phyloP scores from a whole-genome alignment of 208 protist genomes.

The Leishmania mexicana region DNA sequence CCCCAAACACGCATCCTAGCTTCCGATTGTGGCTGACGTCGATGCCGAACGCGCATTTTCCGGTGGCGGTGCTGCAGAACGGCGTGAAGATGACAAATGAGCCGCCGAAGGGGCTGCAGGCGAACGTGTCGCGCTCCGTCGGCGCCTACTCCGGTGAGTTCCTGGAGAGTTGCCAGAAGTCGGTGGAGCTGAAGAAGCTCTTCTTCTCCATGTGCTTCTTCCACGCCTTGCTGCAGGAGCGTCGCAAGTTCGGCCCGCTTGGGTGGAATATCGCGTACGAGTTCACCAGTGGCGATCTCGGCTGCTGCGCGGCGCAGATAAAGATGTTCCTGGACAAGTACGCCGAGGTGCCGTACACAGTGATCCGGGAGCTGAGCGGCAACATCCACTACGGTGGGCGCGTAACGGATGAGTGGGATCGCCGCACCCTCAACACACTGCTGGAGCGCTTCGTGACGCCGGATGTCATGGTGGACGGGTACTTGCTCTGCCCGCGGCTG shows the following conservation, averaged over 20 bases:
- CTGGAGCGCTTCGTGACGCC: conserved; percentile 92
- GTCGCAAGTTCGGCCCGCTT: conserved; percentile 98
- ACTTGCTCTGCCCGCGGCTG: conserved; percentile 83
- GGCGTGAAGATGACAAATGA: conserved; percentile 99
- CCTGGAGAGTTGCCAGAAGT: conserved; percentile 88
- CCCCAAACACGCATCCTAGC: conserved; percentile 87
- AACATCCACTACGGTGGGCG: conserved; percentile 99
- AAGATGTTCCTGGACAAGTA: conserved; percentile 98
- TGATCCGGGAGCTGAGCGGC: conserved; percentile 96
- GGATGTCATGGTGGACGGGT: conserved; percentile 92
- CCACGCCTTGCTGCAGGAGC: conserved; percentile 97
- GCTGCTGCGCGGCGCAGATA: conserved; percentile 93
- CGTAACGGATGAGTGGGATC: conserved; percentile 99
- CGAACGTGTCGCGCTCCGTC: conserved; percentile 95
- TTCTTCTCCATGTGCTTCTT: conserved; percentile 98
- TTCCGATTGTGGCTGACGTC: conserved; percentile 99
- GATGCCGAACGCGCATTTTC: conserved; percentile 97
- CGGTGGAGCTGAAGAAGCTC: conserved; percentile 93
- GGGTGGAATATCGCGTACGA: conserved; percentile 99
- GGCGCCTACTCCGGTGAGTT: conserved; percentile 85
- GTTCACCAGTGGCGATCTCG: conserved; percentile 97
- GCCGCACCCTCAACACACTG: conserved; percentile 94
- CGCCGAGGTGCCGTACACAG: conserved; percentile 96
- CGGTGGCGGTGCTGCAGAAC: conserved; percentile 98
- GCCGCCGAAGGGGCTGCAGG: conserved; percentile 97